Percentiles rank a stretch among this genome's conserved stretches.
These are phyloP conservation scores for Globisporangium nodosum DNA, from an alignment of 352 stramenopile species.

Conservation along the genomic window DNA sequence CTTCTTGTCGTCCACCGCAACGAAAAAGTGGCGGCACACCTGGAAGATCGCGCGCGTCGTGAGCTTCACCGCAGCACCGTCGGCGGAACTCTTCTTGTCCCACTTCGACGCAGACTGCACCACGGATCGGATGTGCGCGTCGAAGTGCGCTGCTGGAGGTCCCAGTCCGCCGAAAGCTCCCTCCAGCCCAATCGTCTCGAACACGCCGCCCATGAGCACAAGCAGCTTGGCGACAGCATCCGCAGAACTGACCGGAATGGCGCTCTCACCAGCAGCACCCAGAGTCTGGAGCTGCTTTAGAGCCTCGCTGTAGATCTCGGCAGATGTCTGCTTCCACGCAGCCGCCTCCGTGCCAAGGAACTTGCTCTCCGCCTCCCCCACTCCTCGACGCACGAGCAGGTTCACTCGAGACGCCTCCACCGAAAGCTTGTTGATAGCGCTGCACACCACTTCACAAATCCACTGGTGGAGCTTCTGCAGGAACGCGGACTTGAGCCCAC, in stretches of 20 bases:
- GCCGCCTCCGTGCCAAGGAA: conserved; percentile 4
- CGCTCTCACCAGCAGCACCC: background rate
- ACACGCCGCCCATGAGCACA: conserved; percentile 41
- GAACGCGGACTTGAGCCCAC: conserved; percentile 27
- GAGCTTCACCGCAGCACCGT: conserved; percentile 4
- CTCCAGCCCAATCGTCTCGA: conserved; percentile 25
- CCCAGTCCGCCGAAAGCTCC: conserved; percentile 2
- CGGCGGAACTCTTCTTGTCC: conserved; percentile 16
- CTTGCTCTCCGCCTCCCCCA: conserved; percentile 13
- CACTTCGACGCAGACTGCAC: conserved; percentile 29
- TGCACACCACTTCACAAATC: conserved; percentile 27
- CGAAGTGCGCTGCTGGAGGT: conserved; percentile 37
- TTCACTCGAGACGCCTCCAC: conserved; percentile 32
- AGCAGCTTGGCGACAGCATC: conserved; percentile 24
- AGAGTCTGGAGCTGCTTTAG: conserved; percentile 28
- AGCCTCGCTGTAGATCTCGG: conserved; percentile 26
- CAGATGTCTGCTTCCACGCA: conserved; percentile 31
- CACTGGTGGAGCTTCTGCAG: conserved; percentile 28
- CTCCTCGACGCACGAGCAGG: conserved; percentile 17
- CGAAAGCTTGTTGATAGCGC: conserved; percentile 22
- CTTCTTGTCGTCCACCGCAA: conserved; percentile 51
- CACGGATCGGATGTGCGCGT: conserved; percentile 34
- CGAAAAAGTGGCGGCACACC: conserved; percentile 46
- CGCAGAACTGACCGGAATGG: background rate
- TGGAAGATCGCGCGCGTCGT: conserved; percentile 28